Percentiles rank a stretch among this genome's conserved stretches.
Evolutionary conservation across 2,329 filamentous ascomycete genomes (phyloP).

Genomic region (Monilinia fructigena): DNA sequence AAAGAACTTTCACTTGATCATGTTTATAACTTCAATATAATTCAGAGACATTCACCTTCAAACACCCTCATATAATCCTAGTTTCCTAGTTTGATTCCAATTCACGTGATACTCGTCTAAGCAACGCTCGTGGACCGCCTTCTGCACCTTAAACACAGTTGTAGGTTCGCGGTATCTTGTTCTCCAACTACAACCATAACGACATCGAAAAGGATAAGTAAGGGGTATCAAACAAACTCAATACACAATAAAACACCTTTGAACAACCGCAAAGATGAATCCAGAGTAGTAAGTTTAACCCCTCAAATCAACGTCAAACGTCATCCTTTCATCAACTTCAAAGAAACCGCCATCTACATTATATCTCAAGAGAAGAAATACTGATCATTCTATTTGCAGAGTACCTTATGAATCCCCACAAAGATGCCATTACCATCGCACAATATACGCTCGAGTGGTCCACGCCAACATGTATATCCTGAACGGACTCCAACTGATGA

Average conservation of each 20-base stretch:
- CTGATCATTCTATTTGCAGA: constrained; percentile 19
- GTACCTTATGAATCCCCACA: constrained; percentile 1
- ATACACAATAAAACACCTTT: neutral
- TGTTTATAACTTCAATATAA: too few species aligned
- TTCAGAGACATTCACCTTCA: too few species aligned
- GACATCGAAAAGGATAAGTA: constrained; percentile 18
- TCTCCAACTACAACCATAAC: constrained; percentile 17
- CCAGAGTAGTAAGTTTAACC: constrained; percentile 75
- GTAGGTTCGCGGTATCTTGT: constrained; percentile 20
- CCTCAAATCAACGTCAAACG: constrained; percentile 21
- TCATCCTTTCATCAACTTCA: constrained; percentile 23
- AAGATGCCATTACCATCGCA: constrained; percentile 15
- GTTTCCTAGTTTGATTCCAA: neutral
- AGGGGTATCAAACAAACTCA: constrained; percentile 5
- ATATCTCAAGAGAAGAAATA: constrained; percentile 5
- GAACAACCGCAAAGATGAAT: constrained; percentile 67
- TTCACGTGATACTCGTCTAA: constrained; percentile 24
- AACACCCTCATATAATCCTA: neutral
- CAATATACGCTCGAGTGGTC: neutral
- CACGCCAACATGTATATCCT: constrained; percentile 23
- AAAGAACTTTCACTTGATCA: too few species aligned
- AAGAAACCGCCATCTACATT: constrained; percentile 22
- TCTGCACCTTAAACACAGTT: constrained; percentile 24
- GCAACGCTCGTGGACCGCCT: constrained; percentile 21
- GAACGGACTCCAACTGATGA: constrained; percentile 27